Percentiles rank a stretch among this genome's conserved stretches.
phyloP scores from a whole-genome alignment of 306 rosid species.

The Dryas drummondii region DNA sequence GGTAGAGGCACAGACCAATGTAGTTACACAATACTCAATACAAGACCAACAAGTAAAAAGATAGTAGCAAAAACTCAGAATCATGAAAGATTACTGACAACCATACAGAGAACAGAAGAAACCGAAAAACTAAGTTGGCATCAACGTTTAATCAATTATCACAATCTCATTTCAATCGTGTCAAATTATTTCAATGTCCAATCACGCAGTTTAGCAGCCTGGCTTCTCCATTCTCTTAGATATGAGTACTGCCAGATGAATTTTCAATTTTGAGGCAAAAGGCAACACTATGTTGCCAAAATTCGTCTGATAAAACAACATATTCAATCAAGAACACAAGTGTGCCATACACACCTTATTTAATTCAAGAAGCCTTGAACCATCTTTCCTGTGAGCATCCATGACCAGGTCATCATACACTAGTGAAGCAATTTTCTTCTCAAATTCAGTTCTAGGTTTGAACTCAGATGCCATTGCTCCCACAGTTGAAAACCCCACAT shows the following conservation, averaged over 20 bases:
- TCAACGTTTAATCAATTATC: neutral
- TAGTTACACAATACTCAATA: neutral
- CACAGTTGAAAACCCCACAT: slow-evolving; percentile 73
- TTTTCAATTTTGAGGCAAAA: neutral
- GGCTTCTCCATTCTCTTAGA: neutral
- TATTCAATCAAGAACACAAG: neutral
- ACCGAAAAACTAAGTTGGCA: neutral
- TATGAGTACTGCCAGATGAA: neutral
- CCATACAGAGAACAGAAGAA: neutral
- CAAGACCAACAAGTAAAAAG: neutral
- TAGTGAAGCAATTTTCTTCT: slow-evolving; percentile 77
- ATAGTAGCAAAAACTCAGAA: neutral
- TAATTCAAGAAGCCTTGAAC: slow-evolving; percentile 79
- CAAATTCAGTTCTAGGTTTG: slow-evolving; percentile 84
- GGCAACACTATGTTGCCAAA: neutral
- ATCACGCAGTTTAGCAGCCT: neutral
- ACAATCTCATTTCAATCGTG: neutral
- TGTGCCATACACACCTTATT: slow-evolving; percentile 52
- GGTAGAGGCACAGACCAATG: neutral
- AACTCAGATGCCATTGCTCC: slow-evolving; percentile 90
- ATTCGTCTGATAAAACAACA: neutral
- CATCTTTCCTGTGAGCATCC: slow-evolving; percentile 85
- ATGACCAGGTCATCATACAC: slow-evolving; percentile 46
- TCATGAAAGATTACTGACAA: neutral
- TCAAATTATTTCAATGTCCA: neutral